Conservation (phyloP, 805 yeast genomes). For the Candida krabiensis region DNA sequence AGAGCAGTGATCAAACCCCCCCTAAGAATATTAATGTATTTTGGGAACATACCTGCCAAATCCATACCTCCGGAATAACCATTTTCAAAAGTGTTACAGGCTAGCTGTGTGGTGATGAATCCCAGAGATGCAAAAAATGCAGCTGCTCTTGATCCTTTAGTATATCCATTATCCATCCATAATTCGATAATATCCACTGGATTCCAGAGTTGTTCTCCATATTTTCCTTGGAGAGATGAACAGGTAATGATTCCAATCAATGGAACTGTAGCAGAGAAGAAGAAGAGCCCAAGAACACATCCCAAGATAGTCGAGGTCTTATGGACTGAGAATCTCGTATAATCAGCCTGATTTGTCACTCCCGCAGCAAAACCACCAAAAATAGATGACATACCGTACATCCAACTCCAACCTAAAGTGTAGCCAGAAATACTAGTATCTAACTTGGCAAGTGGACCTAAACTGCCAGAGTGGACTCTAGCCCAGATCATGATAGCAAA, state of each 20-base stretch:
- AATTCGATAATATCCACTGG: conserved; percentile 39
- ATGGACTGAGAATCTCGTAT: conserved; percentile 33
- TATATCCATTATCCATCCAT: conserved; percentile 35
- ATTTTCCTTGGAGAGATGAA: conserved; percentile 51
- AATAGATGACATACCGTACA: conserved; percentile 38
- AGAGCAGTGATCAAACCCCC: conserved; percentile 39
- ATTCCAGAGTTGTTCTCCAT: conserved; percentile 43
- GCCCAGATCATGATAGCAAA: conserved; percentile 32
- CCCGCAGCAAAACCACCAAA: conserved; percentile 40
- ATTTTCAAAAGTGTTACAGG: conserved; percentile 37
- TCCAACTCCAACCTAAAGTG: conserved; percentile 38
- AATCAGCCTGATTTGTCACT: conserved; percentile 41
- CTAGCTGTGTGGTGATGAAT: conserved; percentile 34
- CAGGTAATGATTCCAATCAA: conserved; percentile 44
- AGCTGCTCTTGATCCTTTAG: conserved; percentile 42
- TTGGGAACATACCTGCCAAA: conserved; percentile 45
- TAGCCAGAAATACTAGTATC: conserved; percentile 15
- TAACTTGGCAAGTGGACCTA: conserved; percentile 5
- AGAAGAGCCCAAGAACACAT: conserved; percentile 45
- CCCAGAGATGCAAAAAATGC: conserved; percentile 44
- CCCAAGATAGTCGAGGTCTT: conserved; percentile 39
- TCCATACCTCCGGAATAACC: conserved; percentile 50
- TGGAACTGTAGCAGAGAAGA: conserved; percentile 35
- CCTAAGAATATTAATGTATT: conserved; percentile 40
- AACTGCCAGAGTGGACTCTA: conserved; percentile 3